These are phyloP conservation scores for Trichoderma atroviride DNA, from an alignment of 2,329 filamentous ascomycete genomes.

Conservation along the genomic window DNA sequence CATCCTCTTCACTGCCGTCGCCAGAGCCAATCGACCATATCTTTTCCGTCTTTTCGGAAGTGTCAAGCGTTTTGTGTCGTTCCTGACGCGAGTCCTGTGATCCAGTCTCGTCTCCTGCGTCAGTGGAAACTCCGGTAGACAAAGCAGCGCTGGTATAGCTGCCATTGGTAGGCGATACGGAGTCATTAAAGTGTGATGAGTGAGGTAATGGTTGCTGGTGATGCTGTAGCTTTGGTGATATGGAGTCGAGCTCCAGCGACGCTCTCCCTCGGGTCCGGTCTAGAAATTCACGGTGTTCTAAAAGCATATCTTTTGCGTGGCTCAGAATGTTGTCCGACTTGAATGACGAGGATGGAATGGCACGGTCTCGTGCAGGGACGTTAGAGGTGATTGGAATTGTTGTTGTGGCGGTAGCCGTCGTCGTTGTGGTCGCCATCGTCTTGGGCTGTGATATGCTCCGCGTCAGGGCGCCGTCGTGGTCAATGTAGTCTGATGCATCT, in stretches of 20 bases:
- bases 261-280: constrained; percentile 37
- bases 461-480: constrained; percentile 44
- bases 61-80: not conserved
- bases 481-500: constrained; percentile 43
- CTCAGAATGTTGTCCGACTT: constrained; percentile 38
- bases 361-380: constrained; percentile 36
- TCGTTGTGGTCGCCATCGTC: constrained; percentile 38
- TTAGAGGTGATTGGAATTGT: constrained; percentile 38
- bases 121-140: constrained; percentile 23
- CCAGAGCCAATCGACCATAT: constrained; percentile 65
- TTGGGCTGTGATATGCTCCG: constrained; percentile 35
- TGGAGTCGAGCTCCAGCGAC: constrained; percentile 42
- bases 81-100: constrained; percentile 11
- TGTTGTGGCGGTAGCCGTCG: constrained; percentile 12
- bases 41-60: constrained; percentile 63
- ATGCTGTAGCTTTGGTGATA: constrained; percentile 31
- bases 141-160: constrained; percentile 30
- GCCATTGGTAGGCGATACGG: constrained; percentile 32
- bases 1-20: constrained; percentile 53
- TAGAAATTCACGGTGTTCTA: constrained; percentile 41
- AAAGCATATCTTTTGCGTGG: constrained; percentile 43
- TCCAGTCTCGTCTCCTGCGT: constrained; percentile 29
- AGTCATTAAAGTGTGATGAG: constrained; percentile 37
- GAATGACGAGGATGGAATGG: constrained; percentile 40
- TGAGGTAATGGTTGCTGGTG: constrained; percentile 29